phyloP scores from a whole-genome alignment of 345 rosid species.

The Eucalyptus tenuipes region DNA sequence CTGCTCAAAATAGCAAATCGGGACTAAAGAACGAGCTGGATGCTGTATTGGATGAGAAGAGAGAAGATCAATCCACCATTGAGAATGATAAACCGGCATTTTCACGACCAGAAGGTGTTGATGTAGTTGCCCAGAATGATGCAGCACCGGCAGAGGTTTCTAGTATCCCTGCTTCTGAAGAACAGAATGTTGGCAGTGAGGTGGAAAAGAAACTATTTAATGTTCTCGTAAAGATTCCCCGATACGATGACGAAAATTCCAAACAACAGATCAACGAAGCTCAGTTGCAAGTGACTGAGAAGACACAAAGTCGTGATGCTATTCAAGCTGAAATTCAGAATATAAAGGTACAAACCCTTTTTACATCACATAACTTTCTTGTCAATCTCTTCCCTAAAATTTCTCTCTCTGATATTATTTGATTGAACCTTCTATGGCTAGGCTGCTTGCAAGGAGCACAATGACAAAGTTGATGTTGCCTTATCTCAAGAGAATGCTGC shows the following conservation, averaged over 20 bases:
- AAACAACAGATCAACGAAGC: slow-evolving; percentile 43
- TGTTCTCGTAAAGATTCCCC: slow-evolving; percentile 50
- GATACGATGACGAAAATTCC: slow-evolving; percentile 39
- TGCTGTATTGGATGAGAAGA: background rate
- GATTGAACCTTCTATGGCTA: slow-evolving; percentile 10
- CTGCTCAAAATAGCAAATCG: background rate
- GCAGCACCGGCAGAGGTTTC: slow-evolving; percentile 12
- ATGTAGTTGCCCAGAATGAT: slow-evolving; percentile 3
- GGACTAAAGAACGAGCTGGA: background rate
- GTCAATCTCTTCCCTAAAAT: background rate
- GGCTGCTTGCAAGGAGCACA: slow-evolving; percentile 32
- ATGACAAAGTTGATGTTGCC: slow-evolving; percentile 27
- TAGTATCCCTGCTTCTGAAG: slow-evolving; percentile 19
- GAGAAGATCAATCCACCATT: background rate
- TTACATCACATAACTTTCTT: background rate
- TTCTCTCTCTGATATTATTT: background rate
- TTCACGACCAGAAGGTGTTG: slow-evolving; percentile 3
- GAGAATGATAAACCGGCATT: background rate
- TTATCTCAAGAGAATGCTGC: slow-evolving; percentile 48
- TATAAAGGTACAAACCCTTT: slow-evolving; percentile 23
- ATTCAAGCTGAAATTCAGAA: slow-evolving; percentile 36
- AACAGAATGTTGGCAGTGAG: slow-evolving; percentile 13
- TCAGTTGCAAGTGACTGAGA: slow-evolving; percentile 43
- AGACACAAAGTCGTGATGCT: slow-evolving; percentile 51
- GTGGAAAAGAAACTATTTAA: slow-evolving; percentile 40